A percentile compares a stretch with the other conserved stretches of the same genome.
These are phyloP conservation scores for Hapsidospora chrysogenum DNA, from an alignment of 495 filamentous ascomycete species.

Conservation along the genomic window DNA sequence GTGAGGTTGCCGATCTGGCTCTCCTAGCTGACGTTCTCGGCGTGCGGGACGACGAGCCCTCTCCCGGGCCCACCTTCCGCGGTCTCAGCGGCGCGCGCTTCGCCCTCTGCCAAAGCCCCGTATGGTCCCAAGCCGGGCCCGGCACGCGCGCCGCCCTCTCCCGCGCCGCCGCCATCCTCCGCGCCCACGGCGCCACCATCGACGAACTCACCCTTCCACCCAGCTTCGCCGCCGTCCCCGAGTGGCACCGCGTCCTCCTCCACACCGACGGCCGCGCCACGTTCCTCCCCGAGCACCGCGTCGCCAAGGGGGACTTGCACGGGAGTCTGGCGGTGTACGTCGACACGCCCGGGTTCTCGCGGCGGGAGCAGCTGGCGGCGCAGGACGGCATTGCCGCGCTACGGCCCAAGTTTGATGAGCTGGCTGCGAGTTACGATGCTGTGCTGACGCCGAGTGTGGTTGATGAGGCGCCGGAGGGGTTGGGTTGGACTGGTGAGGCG, in stretches of 20 bases:
- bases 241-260: constrained; percentile 24
- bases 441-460: constrained; percentile 30
- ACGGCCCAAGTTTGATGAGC: constrained; percentile 26
- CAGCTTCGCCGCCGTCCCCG: constrained; percentile 22
- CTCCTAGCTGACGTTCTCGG: constrained; percentile 29
- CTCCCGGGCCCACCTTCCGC: too few species aligned
- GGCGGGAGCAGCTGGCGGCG: constrained; percentile 21
- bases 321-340: constrained; percentile 21
- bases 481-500: constrained; percentile 24
- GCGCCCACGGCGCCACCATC: constrained; percentile 21
- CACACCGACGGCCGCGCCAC: constrained; percentile 21
- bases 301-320: constrained; percentile 22
- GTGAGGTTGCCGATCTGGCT: constrained; percentile 31
- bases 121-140: constrained; percentile 30
- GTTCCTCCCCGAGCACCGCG: constrained; percentile 28
- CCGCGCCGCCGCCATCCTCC: constrained; percentile 20
- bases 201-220: constrained; percentile 28
- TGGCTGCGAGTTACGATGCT: constrained; percentile 26
- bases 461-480: constrained; percentile 31
- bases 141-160: constrained; percentile 26
- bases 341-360: constrained; percentile 16
- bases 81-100: too few species aligned
- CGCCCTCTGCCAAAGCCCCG: constrained; percentile 26
- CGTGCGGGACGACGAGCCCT: constrained; percentile 28
- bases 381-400: constrained; percentile 27